Percentiles rank a stretch among this genome's conserved stretches.
Conservation (phyloP, 148 eudicot genomes). For the Amaranthus cruentus region DNA sequence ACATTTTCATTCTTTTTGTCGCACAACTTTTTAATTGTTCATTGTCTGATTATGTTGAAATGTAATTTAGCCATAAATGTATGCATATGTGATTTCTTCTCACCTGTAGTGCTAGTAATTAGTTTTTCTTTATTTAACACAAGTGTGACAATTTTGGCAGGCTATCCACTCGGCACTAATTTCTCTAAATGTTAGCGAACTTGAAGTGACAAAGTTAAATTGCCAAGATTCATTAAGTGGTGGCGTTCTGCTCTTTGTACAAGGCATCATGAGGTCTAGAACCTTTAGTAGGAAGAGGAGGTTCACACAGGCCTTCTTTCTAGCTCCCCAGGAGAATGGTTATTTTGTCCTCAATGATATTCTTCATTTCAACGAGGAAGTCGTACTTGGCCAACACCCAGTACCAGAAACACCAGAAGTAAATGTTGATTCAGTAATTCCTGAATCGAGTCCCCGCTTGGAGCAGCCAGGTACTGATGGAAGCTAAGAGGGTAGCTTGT, state of each 20-base stretch:
- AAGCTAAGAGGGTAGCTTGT: background rate
- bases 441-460: conserved; percentile 40
- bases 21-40: background rate
- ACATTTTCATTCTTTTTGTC: background rate
- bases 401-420: conserved; percentile 43
- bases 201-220: conserved; percentile 71
- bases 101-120: background rate
- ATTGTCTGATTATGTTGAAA: background rate
- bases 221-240: conserved; percentile 74
- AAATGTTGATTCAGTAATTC: conserved; percentile 50
- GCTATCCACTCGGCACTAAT: conserved; percentile 56
- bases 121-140: background rate
- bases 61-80: background rate
- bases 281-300: conserved; percentile 60
- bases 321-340: conserved; percentile 86
- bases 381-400: conserved; percentile 38
- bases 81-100: too few species aligned
- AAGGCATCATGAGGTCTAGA: conserved; percentile 53
- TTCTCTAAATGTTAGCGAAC: conserved; percentile 52
- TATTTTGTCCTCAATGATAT: conserved; percentile 81
- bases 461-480: conserved; percentile 60
- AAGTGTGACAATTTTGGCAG: conserved; percentile 38
- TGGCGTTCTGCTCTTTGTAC: conserved; percentile 67
- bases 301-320: conserved; percentile 72
- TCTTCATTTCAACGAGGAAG: conserved; percentile 57